phyloP scores from a whole-genome alignment of 345 rosid genomes.

The Gossypium raimondii region DNA sequence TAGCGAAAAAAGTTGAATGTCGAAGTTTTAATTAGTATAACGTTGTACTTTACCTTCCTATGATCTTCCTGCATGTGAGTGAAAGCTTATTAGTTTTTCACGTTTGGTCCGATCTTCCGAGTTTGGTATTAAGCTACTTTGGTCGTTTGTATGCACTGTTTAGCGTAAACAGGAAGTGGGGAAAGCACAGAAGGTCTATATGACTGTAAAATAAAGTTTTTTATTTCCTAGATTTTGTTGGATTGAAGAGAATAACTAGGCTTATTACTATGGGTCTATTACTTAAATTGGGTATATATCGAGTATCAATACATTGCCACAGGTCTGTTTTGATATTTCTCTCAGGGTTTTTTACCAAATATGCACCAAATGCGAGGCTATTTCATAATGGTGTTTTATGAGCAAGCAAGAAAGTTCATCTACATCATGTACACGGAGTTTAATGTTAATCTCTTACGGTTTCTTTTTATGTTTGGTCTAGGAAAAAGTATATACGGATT shows the following conservation, averaged over 20 bases:
- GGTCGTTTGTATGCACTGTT: neutral
- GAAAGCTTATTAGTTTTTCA: neutral
- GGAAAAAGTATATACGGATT: neutral
- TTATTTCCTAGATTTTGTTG: neutral
- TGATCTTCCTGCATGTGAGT: neutral
- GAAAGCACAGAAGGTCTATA: neutral
- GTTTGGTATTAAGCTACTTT: neutral
- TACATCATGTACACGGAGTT: too few relatives aligned
- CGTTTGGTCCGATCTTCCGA: neutral
- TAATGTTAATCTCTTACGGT: neutral
- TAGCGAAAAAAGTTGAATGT: neutral
- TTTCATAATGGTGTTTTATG: neutral
- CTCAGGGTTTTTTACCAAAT: neutral
- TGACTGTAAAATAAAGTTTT: neutral
- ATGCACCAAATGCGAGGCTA: neutral
- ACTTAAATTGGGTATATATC: neutral
- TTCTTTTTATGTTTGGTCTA: neutral
- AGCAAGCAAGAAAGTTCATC: neutral
- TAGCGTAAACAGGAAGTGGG: neutral
- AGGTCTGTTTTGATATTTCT: neutral
- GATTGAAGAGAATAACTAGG: neutral
- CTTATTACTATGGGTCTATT: neutral
- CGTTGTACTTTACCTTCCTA: neutral
- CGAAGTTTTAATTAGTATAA: neutral
- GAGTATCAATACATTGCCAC: neutral